Evolutionary conservation across 352 stramenopile genomes (phyloP), one percentile per base, ranked within the genome.

Genomic region (Aphanomyces invadans): DNA sequence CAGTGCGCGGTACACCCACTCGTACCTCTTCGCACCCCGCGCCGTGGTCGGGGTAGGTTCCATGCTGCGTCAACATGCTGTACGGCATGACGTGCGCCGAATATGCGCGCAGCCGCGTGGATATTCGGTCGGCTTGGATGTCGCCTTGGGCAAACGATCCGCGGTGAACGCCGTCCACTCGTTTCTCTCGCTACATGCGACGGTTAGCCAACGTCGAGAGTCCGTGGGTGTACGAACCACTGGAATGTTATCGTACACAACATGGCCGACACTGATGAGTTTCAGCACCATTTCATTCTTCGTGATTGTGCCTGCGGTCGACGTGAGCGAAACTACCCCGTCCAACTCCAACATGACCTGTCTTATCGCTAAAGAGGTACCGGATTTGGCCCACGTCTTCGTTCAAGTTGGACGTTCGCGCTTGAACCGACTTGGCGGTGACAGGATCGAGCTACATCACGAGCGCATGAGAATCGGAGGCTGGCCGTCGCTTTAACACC

Each of bases 281-380:
- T 96, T 95, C 70, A 98, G 97, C 23, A 98, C 77, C 97, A 99
- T 99, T 60, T 98, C 88, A 70, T 99, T 99, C 59, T 96, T 95
- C 1, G 97, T 99, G 19, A 99, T 74, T 3, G 97, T 99, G 29
- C 60, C 60, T 67, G n/a, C n/a, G 46, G 28, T 10, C 17, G 28
- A 10, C 46, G 46, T 45, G 9, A 45, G 9, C 2, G 28, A 28
- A 0, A 12, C 28, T 17, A 54, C 17, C 49, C 29, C 29, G 25
- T 57, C 19, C 21, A 57, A 38, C 23, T 10, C 9, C 15, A 21
- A 54, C 10, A 31, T 33, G 32, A 7, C 97, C 97, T 0, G 97
- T 99, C 73, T 99, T 99, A 73, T 99, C 97, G 19, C 84, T 98
- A 75, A 99, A 99, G 12, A 99, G 94, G 75, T 99, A 98, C 67